Conservation (phyloP, 2,329 filamentous ascomycete species). For the Cordyceps javanica region DNA sequence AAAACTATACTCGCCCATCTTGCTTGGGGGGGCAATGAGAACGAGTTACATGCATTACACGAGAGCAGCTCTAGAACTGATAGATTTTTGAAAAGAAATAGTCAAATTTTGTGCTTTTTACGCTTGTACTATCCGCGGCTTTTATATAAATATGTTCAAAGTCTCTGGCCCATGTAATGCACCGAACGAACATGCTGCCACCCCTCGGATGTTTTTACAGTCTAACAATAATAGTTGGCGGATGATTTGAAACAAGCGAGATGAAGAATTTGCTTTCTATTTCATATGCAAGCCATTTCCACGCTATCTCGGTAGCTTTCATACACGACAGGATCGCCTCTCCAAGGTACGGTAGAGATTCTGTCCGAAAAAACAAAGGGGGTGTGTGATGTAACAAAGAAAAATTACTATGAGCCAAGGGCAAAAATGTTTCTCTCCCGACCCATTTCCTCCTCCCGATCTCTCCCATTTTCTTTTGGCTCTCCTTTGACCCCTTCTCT, state of each 20-base stretch:
- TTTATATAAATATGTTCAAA: too few species aligned
- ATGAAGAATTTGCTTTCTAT: constrained; percentile 17
- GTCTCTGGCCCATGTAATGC: too few species aligned
- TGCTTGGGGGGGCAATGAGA: neutral
- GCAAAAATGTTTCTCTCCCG: neutral
- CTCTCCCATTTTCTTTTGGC: neutral
- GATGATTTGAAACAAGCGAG: constrained; percentile 5
- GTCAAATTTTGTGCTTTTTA: neutral
- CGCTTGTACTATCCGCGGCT: too few species aligned
- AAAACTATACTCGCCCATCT: too few species aligned
- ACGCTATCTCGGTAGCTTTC: constrained; percentile 13
- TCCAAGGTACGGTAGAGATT: constrained; percentile 11
- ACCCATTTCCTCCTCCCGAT: neutral
- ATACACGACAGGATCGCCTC: constrained; percentile 9
- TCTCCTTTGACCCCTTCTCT: neutral
- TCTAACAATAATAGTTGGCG: too few species aligned
- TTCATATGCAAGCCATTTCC: constrained; percentile 16
- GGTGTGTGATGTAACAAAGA: constrained; percentile 11
- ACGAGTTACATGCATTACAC: neutral
- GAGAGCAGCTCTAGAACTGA: neutral
- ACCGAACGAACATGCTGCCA: too few species aligned
- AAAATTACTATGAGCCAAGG: neutral
- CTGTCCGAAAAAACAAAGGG: constrained; percentile 22
- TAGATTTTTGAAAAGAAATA: neutral
- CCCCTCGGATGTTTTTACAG: too few species aligned